Evolutionary conservation across 2,329 filamentous ascomycete genomes (phyloP).

Genomic region (Pezicula radicicola): DNA sequence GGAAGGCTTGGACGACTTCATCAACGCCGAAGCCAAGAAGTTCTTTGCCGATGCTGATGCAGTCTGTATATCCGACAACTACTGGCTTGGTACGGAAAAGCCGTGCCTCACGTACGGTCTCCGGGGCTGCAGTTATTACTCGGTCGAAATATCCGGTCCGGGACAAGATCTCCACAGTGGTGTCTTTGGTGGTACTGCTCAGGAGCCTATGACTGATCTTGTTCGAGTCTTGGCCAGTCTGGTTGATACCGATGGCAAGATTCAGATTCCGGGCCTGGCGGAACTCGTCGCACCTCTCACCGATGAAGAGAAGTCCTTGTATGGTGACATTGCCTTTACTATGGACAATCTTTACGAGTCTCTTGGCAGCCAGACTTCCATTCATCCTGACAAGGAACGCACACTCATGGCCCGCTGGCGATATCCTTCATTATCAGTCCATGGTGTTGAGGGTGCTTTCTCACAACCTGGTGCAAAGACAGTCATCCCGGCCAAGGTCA

Average conservation of each 20-base stretch:
- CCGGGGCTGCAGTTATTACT: conserved; percentile 97
- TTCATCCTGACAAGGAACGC: conserved; percentile 82
- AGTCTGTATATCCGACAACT: conserved; percentile 98
- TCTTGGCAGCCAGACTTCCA: conserved; percentile 82
- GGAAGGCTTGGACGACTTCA: conserved; percentile 93
- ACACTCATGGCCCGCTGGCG: conserved; percentile 97
- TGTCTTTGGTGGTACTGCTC: conserved; percentile 92
- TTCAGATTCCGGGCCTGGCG: conserved; percentile 88
- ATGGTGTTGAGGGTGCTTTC: conserved; percentile 94
- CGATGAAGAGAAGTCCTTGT: conserved; percentile 82
- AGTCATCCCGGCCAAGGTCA: conserved; percentile 96
- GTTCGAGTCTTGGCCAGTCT: conserved; percentile 77
- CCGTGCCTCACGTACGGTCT: conserved; percentile 97
- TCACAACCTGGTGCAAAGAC: conserved; percentile 93
- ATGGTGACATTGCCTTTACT: conserved; percentile 86
- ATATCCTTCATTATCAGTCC: conserved; percentile 88
- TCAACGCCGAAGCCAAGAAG: conserved; percentile 84
- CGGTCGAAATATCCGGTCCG: conserved; percentile 83
- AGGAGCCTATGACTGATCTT: conserved; percentile 98
- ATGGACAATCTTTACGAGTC: conserved; percentile 96
- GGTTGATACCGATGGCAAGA: conserved; percentile 88
- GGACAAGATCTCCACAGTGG: conserved; percentile 94
- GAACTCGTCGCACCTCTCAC: conserved; percentile 91
- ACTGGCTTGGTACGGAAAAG: conserved; percentile 99
- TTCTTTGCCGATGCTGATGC: conserved; percentile 96